Conservation (phyloP, 805 yeast genomes). For the Deakozyma indianensis region DNA sequence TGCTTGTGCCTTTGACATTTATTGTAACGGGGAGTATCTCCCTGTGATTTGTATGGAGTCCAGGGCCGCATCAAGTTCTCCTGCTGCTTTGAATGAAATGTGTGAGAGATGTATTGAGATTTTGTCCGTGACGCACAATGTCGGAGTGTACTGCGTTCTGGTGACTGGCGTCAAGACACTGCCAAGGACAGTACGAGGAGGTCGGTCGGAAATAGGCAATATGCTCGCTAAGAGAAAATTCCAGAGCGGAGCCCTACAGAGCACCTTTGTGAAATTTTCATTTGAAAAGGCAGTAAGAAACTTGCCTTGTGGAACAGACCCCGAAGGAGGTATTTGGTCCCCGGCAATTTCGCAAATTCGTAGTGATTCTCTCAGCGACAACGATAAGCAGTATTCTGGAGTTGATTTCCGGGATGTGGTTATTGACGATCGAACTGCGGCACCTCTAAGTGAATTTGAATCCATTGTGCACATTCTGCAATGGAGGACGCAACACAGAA, state of each 20-base stretch:
- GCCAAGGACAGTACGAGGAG: constrained; percentile 73
- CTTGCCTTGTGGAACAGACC: constrained; percentile 62
- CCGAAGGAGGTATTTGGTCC: constrained; percentile 75
- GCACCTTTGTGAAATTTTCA: constrained; percentile 71
- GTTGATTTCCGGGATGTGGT: constrained; percentile 65
- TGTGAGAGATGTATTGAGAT: constrained; percentile 32
- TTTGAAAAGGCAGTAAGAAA: constrained; percentile 46
- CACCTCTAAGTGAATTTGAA: constrained; percentile 58
- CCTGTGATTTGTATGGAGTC: constrained; percentile 82
- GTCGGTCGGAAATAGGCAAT: constrained; percentile 86
- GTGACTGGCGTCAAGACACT: constrained; percentile 68
- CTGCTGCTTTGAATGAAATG: constrained; percentile 32
- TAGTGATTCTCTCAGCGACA: constrained; percentile 40
- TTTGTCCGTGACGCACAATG: constrained; percentile 45
- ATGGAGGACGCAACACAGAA: constrained; percentile 58
- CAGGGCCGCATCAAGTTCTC: background rate
- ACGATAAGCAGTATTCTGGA: constrained; percentile 68
- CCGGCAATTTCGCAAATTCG: constrained; percentile 58
- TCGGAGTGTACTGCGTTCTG: constrained; percentile 68
- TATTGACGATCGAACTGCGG: constrained; percentile 62
- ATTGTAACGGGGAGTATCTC: constrained; percentile 62
- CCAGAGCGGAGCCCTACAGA: constrained; percentile 62
- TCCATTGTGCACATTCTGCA: constrained; percentile 61
- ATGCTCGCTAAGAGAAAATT: constrained; percentile 69
- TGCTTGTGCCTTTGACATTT: constrained; percentile 81